These are phyloP conservation scores for Corylus heterophylla DNA, from an alignment of 306 rosid species.

Conservation along the genomic window DNA sequence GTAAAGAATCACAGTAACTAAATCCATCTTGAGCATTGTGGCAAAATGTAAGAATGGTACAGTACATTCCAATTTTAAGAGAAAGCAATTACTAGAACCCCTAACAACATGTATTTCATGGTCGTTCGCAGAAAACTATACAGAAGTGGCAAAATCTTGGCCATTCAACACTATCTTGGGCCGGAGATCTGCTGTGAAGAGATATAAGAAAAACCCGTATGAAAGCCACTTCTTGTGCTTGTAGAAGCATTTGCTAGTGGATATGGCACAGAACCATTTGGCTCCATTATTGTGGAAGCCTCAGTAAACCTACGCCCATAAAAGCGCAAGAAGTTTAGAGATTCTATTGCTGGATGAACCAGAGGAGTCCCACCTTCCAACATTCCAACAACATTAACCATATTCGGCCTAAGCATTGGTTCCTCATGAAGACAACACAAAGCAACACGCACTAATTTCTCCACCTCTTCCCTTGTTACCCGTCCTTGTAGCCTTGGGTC, in stretches of 20 bases:
- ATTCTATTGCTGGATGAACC: conserved; percentile 66
- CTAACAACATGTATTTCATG: conserved; percentile 16
- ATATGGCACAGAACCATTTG: conserved; percentile 22
- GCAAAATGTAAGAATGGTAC: conserved; percentile 15
- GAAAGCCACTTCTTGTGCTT: conserved; percentile 37
- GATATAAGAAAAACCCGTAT: conserved; percentile 45
- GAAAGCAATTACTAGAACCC: background rate
- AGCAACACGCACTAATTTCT: conserved; percentile 68
- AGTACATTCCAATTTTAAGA: conserved; percentile 2
- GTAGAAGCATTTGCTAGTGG: conserved; percentile 38
- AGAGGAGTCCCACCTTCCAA: conserved; percentile 75
- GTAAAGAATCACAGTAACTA: conserved; percentile 4
- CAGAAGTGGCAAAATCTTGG: background rate
- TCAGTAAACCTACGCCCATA: conserved; percentile 77
- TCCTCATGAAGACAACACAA: conserved; percentile 92
- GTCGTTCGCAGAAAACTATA: conserved; percentile 24
- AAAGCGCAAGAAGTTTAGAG: conserved; percentile 74
- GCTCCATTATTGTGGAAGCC: conserved; percentile 59
- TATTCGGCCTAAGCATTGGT: conserved; percentile 75
- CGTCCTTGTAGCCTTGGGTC: conserved; percentile 75
- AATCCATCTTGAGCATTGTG: conserved; percentile 3
- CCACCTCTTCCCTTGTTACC: conserved; percentile 60
- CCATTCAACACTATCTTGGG: conserved; percentile 61
- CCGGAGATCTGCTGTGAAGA: conserved; percentile 88
- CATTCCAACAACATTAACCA: conserved; percentile 74